Evolutionary conservation across 2,329 filamentous ascomycete species (phyloP), one percentile per base, ranked within the genome.

Genomic region (Xylariaceae sp.): DNA sequence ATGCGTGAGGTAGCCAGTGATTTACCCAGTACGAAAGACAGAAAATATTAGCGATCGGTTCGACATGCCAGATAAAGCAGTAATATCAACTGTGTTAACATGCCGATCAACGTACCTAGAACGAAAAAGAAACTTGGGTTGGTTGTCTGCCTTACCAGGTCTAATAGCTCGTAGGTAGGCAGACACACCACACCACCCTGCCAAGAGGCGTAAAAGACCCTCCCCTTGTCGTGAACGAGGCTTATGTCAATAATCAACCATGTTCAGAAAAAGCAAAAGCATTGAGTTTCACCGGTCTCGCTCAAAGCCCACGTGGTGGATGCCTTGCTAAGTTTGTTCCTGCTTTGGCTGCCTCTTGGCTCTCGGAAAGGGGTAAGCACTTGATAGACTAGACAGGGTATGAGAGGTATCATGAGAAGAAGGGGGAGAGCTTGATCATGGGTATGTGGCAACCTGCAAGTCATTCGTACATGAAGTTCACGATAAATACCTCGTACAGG

Each of bases 401-500:
- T 30, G 5, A 30, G 23, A 8, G 15, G 1, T 50, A 8, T 2
- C 8, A 30, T 23, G 48, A 17, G 10, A 50, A 45, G 23, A 30
- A 5, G 23, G 23, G 7, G 7, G 37, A 42, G 37, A 4, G 37
- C 37, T 42, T 42, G 42, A 45, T n/a, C 5, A 6, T 44, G 42
- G 23, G 23, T 30, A 30, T 23, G 23, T 23, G 23, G 2, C 42
- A 6, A 17, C 55, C 57, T 61, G 58, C 58, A 61, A 45, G 56
- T 52, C 50, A 62, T 58, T 53, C 37, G n/a, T 51, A 49, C 56
- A 56, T 58, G 53, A 44, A 51, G 23, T 30, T 30, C 23, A 30
- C 23, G 23, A 30, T 30, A 4, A 30, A 1, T 30, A 5, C 17
- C 2, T 18, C 17, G 17, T 18, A 18, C 17, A 18, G 17, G 17